phyloP scores from a whole-genome alignment of 2,329 filamentous ascomycete genomes.

The Neurospora crassa region DNA sequence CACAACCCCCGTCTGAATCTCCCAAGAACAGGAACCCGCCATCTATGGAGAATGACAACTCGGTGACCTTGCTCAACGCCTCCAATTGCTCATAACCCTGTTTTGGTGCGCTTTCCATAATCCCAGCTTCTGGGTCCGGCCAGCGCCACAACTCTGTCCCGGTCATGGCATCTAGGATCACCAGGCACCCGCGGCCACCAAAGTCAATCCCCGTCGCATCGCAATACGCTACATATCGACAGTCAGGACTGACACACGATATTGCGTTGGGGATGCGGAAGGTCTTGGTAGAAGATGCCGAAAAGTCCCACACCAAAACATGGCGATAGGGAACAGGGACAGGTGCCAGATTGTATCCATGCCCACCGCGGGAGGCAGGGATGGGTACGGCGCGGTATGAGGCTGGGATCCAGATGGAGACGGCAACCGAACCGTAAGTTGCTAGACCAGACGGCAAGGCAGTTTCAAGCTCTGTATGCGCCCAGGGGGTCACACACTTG shows the following conservation, averaged over 20 bases:
- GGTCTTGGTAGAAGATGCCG: slow-evolving; percentile 26
- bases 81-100: slow-evolving; percentile 24
- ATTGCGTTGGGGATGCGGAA: slow-evolving; percentile 30
- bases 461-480: slow-evolving; percentile 29
- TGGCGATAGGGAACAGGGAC: slow-evolving; percentile 24
- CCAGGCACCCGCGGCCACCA: slow-evolving; percentile 25
- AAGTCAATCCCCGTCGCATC: slow-evolving; percentile 24
- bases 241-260: slow-evolving; percentile 30
- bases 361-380: slow-evolving; percentile 16
- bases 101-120: slow-evolving; percentile 17
- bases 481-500: slow-evolving; percentile 27
- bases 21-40: slow-evolving; percentile 27
- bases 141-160: slow-evolving; percentile 29
- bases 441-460: slow-evolving; percentile 28
- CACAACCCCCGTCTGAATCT: slow-evolving; percentile 24
- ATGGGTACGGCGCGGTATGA: slow-evolving; percentile 25
- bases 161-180: slow-evolving; percentile 28
- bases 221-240: slow-evolving; percentile 31
- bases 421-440: slow-evolving; percentile 28
- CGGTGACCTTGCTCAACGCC: slow-evolving; percentile 26
- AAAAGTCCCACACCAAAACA: slow-evolving; percentile 32
- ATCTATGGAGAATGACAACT: slow-evolving; percentile 30
- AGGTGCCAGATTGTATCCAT: slow-evolving; percentile 26
- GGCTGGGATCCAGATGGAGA: slow-evolving; percentile 33
- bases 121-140: slow-evolving; percentile 22